Base-by-base conservation (phyloP, 2,329 filamentous ascomycete genomes). In the Phoma herbarum region DNA sequence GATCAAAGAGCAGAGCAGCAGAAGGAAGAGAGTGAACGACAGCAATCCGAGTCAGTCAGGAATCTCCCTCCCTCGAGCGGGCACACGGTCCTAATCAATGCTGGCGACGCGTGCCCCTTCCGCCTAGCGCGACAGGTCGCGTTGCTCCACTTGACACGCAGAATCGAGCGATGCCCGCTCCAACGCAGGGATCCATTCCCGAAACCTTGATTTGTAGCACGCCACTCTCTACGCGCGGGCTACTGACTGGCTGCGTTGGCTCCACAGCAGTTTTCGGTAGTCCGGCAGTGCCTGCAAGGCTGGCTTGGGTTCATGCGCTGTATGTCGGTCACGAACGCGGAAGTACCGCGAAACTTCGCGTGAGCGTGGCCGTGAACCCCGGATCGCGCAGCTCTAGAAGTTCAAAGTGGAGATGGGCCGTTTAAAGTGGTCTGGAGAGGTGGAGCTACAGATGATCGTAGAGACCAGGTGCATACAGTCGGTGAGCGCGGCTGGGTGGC, bases 11-110 rank as follows among this genome's bases (percentile, higher is more conserved):
- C 11, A 22, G 26, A 37, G 33, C 33, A 47, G 31, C 31, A 54
- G 22, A 37, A 54, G 11, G 7, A n/a, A 44, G 14, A 11, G 12
- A 45, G 41, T 22, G 26, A 42, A 48, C 18, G 25, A 22, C 52
- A 33, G 39, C 25, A 50, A 49, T 22, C 16, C 55, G 49, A 48
- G 49, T 58, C 51, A 25, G 51, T 31, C 50, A 18, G 26, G 20
- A 33, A 41, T 23, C 46, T 39, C 6, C 18, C 28, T 45, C 39
- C 31, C 53, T 46, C 31, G 20, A 41, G 47, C 20, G 31, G 47
- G 52, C 28, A 42, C 52, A 43, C 44, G 44, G 35, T 48, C 12
- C 43, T 54, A 42, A 54, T 54, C 52, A 48, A 54, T 54, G 52
- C 28, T 48, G 52, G 43, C 52, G 44, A 54, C 52, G 52, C 52